Evolutionary conservation across 2,329 filamentous ascomycete species (phyloP), one percentile per base, ranked within the genome.

Genomic region (Aspergillus cejpii): DNA sequence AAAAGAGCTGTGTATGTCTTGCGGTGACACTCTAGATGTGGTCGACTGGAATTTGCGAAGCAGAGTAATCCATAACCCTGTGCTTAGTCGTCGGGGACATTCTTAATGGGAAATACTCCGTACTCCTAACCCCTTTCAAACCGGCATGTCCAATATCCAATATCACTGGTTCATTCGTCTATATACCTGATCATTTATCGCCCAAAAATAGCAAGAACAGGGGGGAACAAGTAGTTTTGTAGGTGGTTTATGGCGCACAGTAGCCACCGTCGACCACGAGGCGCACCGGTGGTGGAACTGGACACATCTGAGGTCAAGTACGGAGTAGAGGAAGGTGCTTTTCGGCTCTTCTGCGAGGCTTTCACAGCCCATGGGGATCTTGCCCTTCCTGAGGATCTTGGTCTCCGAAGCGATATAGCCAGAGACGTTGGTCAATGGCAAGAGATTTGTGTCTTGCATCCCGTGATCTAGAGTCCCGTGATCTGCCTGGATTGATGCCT

Each of bases 241-340:
- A n/a, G n/a, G n/a, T n/a, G 29, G 37, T 21, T 44, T 50, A 59
- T 11, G 56, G 56, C 20, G 54, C 54, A 38, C 54, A 58, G 66
- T 88, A 88, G 43, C 85, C 85, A 48, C 86, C 86, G 63, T 92
- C 87, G 38, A 90, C 78, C 51, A 86, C 69, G 47, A 92, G 73
- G 63, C 89, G 78, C 74, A 0, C 81, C 87, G 6, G 87, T 94
- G 14, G 84, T 88, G 69, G 88, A 94, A 43, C 81, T 85, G n/a
- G 83, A 79, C 3, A 87, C 87, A 66, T 94, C 87, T 11, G 83
- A 87, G 14, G 85, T 84, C 45, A 94, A 73, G 67, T 89, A 92
- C 37, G 94, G 68, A 73, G 67, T 89, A 92, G 38, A 94, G 68
- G 64, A 85, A 94, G 14, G 84, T 84, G 15, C 86, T 88, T 72